A percentile compares a stretch with the other conserved stretches of the same genome.
Evolutionary conservation across 768 basidiomycete genomes (phyloP).

Genomic region (Amanita pallidorosea): DNA sequence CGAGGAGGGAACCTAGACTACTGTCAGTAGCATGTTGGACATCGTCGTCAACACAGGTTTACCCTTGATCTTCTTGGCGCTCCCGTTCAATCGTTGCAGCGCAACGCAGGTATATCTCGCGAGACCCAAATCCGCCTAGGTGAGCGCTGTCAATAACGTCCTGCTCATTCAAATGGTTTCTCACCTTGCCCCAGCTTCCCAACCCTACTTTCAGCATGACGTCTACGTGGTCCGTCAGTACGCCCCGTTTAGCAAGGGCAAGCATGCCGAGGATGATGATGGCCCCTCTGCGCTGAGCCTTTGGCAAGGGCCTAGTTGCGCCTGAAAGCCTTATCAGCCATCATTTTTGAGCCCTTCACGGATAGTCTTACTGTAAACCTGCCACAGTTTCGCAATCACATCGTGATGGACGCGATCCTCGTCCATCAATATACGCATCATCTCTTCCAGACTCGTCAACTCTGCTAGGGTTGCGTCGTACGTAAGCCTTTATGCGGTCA

Average conservation of each 20-base stretch:
- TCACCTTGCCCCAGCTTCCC: slow-evolving; percentile 74
- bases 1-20: slow-evolving; percentile 65
- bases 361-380: slow-evolving; percentile 65
- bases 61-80: slow-evolving; percentile 97
- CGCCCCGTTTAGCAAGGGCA: slow-evolving; percentile 73
- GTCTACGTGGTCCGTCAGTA: slow-evolving; percentile 70
- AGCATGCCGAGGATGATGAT: slow-evolving; percentile 98
- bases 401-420: slow-evolving; percentile 76
- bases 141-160: not conserved
- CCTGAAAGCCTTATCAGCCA: slow-evolving; percentile 31
- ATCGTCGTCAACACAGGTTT: slow-evolving; percentile 3
- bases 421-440: slow-evolving; percentile 95
- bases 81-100: slow-evolving; percentile 85
- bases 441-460: slow-evolving; percentile 90
- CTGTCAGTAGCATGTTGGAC: not conserved
- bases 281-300: slow-evolving; percentile 82
- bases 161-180: slow-evolving; percentile 5
- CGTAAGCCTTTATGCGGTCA: slow-evolving; percentile 49
- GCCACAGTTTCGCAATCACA: slow-evolving; percentile 88
- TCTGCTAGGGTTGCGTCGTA: slow-evolving; percentile 91
- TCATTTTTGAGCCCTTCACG: not conserved
- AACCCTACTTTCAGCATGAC: slow-evolving; percentile 79
- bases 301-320: slow-evolving; percentile 62
- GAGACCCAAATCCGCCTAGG: slow-evolving; percentile 75
- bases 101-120: slow-evolving; percentile 93